These are phyloP conservation scores for Apiospora marii DNA, from an alignment of 2,329 filamentous ascomycete species.

Conservation along the genomic window DNA sequence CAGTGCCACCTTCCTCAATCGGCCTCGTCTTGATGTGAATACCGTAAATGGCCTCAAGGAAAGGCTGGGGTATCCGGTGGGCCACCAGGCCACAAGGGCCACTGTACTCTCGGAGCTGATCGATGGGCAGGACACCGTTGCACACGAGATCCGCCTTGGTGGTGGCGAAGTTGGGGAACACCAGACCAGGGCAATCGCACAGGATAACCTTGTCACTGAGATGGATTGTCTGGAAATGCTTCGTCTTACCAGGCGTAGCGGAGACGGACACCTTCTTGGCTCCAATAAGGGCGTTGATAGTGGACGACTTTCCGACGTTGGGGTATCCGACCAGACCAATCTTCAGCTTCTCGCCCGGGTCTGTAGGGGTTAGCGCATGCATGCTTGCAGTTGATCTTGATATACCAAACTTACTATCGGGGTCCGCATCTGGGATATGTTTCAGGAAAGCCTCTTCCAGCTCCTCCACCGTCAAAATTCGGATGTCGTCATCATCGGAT, in stretches of 20 bases:
- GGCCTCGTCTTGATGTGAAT: conserved; percentile 85
- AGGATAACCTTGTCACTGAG: conserved; percentile 88
- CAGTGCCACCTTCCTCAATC: conserved; percentile 90
- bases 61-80: conserved; percentile 83
- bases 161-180: conserved; percentile 96
- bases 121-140: conserved; percentile 93
- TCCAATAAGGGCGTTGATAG: conserved; percentile 98
- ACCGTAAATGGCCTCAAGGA: conserved; percentile 92
- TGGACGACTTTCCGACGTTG: conserved; percentile 98
- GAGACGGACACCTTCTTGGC: conserved; percentile 99
- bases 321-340: conserved; percentile 97
- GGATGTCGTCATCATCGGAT: conserved; percentile 66
- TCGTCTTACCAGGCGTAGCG: conserved; percentile 96
- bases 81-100: conserved; percentile 86
- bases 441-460: conserved; percentile 87
- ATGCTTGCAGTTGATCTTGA: not conserved
- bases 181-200: conserved; percentile 97
- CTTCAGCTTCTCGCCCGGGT: conserved; percentile 71
- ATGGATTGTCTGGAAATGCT: conserved; percentile 98
- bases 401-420: conserved; percentile 52
- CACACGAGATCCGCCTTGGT: conserved; percentile 97
- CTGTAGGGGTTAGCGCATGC: conserved; percentile 44
- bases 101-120: conserved; percentile 92
- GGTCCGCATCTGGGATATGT: conserved; percentile 69
- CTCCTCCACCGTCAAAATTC: conserved; percentile 92